Evolutionary conservation across 306 rosid genomes (phyloP).

Genomic region (Rosa persica): DNA sequence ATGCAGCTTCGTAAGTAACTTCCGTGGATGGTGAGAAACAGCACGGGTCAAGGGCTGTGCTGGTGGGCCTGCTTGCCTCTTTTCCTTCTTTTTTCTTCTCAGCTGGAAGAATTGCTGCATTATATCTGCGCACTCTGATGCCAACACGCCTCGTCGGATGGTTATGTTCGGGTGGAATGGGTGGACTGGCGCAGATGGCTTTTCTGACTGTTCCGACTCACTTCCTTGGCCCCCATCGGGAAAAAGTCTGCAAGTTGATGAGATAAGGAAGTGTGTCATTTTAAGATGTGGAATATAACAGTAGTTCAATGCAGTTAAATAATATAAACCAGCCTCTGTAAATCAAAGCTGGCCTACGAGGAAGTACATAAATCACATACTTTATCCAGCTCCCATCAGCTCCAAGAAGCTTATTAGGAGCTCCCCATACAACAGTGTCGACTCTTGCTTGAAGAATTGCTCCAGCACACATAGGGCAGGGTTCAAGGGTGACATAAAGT

Average conservation of each 20-base stretch:
- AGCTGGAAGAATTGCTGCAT: conserved; percentile 96
- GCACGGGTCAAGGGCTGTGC: conserved; percentile 34
- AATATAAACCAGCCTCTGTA: background rate
- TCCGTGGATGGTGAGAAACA: conserved; percentile 55
- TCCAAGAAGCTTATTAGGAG: conserved; percentile 99
- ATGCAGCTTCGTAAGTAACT: conserved; percentile 67
- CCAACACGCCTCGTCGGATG: conserved; percentile 72
- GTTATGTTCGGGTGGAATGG: conserved; percentile 92
- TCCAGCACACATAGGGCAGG: conserved; percentile 99
- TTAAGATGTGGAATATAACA: background rate
- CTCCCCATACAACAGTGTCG: conserved; percentile 89
- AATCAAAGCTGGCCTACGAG: background rate
- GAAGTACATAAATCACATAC: conserved; percentile 33
- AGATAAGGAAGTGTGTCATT: background rate
- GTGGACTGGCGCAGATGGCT: conserved; percentile 75
- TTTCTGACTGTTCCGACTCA: conserved; percentile 43
- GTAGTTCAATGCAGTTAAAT: no score
- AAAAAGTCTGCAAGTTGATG: conserved; percentile 56
- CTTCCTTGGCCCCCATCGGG: conserved; percentile 60
- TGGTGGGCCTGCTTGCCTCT: conserved; percentile 42
- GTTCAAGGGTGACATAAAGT: conserved; percentile 93
- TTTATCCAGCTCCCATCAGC: conserved; percentile 99
- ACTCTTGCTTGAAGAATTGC: conserved; percentile 93
- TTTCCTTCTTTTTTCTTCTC: conserved; percentile 59
- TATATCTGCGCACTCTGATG: conserved; percentile 70